phyloP scores from a whole-genome alignment of 441 rosid species.

The Raphanus hybrid region DNA sequence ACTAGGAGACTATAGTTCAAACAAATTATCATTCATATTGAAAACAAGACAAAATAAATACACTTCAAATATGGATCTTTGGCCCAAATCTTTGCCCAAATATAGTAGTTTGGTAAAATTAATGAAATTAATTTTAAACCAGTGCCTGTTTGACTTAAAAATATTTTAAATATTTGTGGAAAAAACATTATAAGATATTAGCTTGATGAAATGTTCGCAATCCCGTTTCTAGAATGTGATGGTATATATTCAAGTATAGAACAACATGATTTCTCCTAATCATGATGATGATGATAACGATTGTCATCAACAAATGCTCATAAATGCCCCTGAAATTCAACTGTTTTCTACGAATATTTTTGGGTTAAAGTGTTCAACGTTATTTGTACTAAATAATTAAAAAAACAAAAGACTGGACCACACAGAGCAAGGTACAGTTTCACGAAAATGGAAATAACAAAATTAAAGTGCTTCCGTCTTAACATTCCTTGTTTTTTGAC shows the following conservation, averaged over 20 bases:
- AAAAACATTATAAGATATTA: background rate
- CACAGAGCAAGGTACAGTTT: conserved; percentile 41
- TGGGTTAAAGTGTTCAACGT: conserved; percentile 33
- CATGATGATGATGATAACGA: background rate
- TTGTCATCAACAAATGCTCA: conserved; percentile 14
- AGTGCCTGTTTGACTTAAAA: background rate
- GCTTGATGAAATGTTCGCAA: background rate
- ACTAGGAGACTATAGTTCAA: no score
- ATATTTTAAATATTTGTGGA: background rate
- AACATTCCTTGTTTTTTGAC: conserved; percentile 44
- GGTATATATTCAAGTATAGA: background rate
- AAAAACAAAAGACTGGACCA: conserved; percentile 34
- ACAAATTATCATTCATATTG: background rate
- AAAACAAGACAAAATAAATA: background rate
- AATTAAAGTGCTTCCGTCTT: conserved; percentile 19
- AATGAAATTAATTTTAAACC: background rate
- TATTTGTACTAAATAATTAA: conserved; percentile 23
- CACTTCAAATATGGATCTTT: background rate
- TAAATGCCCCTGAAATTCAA: conserved; percentile 32
- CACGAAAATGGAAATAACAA: conserved; percentile 36
- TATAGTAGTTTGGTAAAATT: background rate
- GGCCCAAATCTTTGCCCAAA: background rate
- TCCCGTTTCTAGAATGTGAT: background rate
- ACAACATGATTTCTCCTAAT: conserved; percentile 11
- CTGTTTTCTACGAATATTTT: conserved; percentile 13